Base-by-base conservation (phyloP, 2,329 filamentous ascomycete genomes). In the Hirsutella rhossiliensis region DNA sequence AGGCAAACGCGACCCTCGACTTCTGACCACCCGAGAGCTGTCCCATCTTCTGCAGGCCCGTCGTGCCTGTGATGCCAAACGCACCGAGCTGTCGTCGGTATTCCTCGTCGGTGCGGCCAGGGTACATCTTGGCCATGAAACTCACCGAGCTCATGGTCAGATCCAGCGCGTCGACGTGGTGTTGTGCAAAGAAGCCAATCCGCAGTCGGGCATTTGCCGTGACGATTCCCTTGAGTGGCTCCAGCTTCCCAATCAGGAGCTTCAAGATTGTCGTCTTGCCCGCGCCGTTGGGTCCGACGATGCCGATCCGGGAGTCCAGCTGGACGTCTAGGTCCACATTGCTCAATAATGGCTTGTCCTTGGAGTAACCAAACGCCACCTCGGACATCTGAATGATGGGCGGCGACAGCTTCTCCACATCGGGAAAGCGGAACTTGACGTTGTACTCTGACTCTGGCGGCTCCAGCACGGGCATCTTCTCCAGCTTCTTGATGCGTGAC, bases 211-310 rank as follows among this genome's bases (percentile, higher is more conserved):
- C 82, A 62, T 98, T 82, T 56, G 88, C 82, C 7, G 87, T 88
- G 51, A 98, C 94, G 45, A 94, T 59, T 52, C 92, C 92, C 43
- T 78, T 73, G 0, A 81, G 79, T 4, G 92, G 79, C 45, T 78
- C 65, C 20, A 98, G 75, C 56, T 87, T 86, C 50, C 87, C 87
- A 51, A 92, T 95, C 47, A 98, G 81, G n/a, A 98, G 78, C 67
- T 96, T 97, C 54, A 98, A 72, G n/a, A 96, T 84, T 0, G 92
- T 98, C 3, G 92, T 98, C 68, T 98, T 98, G 75, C 92, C 92
- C 38, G 92, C 92, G 65, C 92, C 92, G 73, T 98, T 98, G 58
- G 92, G 92, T 15, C 92, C 92, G n/a, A 98, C 90, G 59, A 98
- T 98, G 59, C 92, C 92, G 55, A 98, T 98, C 50, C 92, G 85